Conservation (phyloP, 306 rosid species). For the Morella rubra region DNA sequence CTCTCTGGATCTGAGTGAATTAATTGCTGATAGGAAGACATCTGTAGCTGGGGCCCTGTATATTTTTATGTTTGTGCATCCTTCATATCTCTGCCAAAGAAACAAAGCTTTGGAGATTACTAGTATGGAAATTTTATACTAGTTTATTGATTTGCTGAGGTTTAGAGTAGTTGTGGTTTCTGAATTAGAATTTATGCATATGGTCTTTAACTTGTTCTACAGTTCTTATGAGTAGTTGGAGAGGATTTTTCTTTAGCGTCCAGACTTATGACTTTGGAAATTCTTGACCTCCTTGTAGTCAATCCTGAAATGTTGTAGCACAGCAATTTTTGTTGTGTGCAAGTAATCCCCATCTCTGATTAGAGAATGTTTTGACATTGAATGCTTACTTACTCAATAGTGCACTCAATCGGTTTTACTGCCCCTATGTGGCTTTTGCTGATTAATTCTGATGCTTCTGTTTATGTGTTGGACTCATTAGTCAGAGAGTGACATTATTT, state of each 20-base stretch:
- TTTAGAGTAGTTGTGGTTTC: neutral
- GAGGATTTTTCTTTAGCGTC: neutral
- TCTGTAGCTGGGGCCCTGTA: neutral
- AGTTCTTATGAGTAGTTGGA: neutral
- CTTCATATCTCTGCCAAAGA: neutral
- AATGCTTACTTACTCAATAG: neutral
- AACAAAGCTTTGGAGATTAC: neutral
- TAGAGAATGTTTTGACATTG: neutral
- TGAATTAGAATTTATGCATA: neutral
- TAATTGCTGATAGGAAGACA: neutral
- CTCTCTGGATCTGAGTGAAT: neutral
- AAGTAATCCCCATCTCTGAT: neutral
- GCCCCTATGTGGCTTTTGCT: conserved; percentile 12
- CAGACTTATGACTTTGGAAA: neutral
- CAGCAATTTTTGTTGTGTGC: neutral
- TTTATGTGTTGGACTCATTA: conserved; percentile 13
- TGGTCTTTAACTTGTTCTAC: neutral
- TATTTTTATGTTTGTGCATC: neutral
- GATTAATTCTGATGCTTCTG: conserved; percentile 12
- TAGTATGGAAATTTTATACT: neutral
- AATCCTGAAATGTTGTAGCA: neutral
- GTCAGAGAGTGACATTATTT: conserved; percentile 22
- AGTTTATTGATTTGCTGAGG: neutral
- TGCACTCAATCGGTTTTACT: neutral
- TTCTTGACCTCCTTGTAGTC: neutral